These are phyloP conservation scores for Exsudoporus floridanus DNA, from an alignment of 1,284 basidiomycete species.

Conservation along the genomic window DNA sequence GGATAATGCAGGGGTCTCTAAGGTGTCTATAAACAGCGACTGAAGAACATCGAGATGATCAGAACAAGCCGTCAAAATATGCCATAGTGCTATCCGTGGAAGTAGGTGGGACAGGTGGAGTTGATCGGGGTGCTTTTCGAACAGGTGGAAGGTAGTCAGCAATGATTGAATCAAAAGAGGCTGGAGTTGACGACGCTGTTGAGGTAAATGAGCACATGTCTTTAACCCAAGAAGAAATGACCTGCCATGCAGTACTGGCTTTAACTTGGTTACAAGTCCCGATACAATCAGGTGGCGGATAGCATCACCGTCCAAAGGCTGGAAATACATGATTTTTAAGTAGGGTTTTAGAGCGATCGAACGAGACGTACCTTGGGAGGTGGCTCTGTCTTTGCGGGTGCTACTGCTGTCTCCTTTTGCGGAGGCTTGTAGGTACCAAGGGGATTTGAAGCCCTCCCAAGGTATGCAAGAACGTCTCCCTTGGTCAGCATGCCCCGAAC, in stretches of 20 bases:
- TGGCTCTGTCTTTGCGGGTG: conserved; percentile 38
- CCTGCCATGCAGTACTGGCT: conserved; percentile 53
- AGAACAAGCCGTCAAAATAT: conserved; percentile 49
- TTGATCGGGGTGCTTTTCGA: conserved; percentile 20
- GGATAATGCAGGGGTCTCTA: conserved; percentile 15
- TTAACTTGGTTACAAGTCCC: conserved; percentile 62
- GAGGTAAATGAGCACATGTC: conserved; percentile 6
- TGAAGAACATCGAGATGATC: conserved; percentile 10
- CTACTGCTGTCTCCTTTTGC: conserved; percentile 26
- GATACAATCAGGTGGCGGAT: conserved; percentile 72
- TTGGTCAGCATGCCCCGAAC: conserved; percentile 88
- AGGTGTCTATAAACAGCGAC: conserved; percentile 13
- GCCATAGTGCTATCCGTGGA: conserved; percentile 25
- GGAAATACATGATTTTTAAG: background rate
- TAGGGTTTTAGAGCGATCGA: conserved; percentile 41
- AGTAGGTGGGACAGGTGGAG: conserved; percentile 5
- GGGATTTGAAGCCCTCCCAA: conserved; percentile 79
- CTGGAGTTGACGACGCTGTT: conserved; percentile 40
- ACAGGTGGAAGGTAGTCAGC: conserved; percentile 59
- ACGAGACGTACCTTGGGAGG: conserved; percentile 9
- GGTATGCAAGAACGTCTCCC: conserved; percentile 80
- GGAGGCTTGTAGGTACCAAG: conserved; percentile 68
- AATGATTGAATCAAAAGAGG: conserved; percentile 69
- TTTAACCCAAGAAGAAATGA: conserved; percentile 7
- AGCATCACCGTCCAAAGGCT: conserved; percentile 68